A percentile compares a stretch with the other conserved stretches of the same genome.
These are phyloP conservation scores for Gonapodya prolifera DNA, from an alignment of 192 early-diverging fungal species.

Conservation along the genomic window DNA sequence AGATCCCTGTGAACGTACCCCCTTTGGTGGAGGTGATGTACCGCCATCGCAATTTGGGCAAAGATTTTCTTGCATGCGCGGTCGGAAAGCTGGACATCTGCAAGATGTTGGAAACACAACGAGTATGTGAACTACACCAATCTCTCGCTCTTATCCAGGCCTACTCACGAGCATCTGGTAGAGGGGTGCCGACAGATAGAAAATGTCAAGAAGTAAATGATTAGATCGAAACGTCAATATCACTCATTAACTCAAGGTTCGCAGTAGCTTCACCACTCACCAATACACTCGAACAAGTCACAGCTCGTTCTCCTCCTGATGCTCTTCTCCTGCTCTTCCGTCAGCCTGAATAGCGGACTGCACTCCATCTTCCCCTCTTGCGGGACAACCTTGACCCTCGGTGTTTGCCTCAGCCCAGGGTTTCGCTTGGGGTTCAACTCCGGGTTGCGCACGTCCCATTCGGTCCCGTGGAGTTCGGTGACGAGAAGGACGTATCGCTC, in stretches of 20 bases:
- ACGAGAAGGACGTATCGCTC: slow-evolving; percentile 27
- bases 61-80: slow-evolving; percentile 18
- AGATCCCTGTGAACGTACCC: slow-evolving; percentile 31
- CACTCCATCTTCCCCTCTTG: slow-evolving; percentile 11
- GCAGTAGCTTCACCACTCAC: too few relatives aligned
- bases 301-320: slow-evolving; percentile 25
- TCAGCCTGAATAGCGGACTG: slow-evolving; percentile 15
- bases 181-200: neutral
- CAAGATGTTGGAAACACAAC: neutral
- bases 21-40: slow-evolving; percentile 21
- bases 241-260: too few relatives aligned
- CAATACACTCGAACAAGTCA: slow-evolving; percentile 41
- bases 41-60: slow-evolving; percentile 29
- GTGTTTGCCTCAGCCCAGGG: slow-evolving; percentile 18
- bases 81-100: slow-evolving; percentile 19
- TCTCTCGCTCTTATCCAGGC: slow-evolving; percentile 13
- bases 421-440: slow-evolving; percentile 19
- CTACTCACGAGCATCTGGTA: slow-evolving; percentile 6
- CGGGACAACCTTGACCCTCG: neutral
- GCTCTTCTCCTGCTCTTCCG: slow-evolving; percentile 20
- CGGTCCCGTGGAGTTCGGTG: slow-evolving; percentile 32
- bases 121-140: slow-evolving; percentile 10
- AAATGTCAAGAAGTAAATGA: too few relatives aligned
- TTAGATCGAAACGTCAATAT: too few relatives aligned
- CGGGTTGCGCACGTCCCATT: slow-evolving; percentile 23